phyloP scores from a whole-genome alignment of 2,329 filamentous ascomycete species.

The Ceratocystis huliohia region DNA sequence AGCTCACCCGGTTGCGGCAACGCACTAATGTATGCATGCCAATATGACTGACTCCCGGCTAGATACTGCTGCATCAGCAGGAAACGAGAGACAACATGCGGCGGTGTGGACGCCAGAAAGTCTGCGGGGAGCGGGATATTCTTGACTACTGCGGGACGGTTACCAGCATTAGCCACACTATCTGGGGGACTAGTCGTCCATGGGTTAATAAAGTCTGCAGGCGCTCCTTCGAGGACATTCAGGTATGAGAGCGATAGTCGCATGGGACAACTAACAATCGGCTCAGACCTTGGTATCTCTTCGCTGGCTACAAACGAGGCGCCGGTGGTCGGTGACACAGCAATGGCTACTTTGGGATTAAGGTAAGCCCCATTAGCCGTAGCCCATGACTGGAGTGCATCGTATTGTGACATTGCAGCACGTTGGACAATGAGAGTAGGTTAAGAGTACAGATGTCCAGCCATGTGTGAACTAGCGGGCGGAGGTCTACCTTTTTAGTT shows the following conservation, averaged over 20 bases:
- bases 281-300: conserved; percentile 28
- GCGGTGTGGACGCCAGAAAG: conserved; percentile 39
- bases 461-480: not conserved
- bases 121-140: conserved; percentile 32
- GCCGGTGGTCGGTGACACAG: conserved; percentile 38
- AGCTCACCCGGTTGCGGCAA: conserved; percentile 49
- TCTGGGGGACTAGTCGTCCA: not conserved
- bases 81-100: conserved; percentile 52
- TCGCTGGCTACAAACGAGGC: conserved; percentile 42
- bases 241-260: conserved; percentile 45
- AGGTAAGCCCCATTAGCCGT: conserved; percentile 34
- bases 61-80: conserved; percentile 58
- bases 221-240: conserved; percentile 34
- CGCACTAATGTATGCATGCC: conserved; percentile 54
- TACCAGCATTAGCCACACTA: not conserved
- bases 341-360: conserved; percentile 41
- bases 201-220: conserved; percentile 22
- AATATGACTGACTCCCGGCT: conserved; percentile 44
- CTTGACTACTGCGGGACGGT: conserved; percentile 11
- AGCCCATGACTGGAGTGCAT: conserved; percentile 38
- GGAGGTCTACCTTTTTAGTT: too few relatives aligned
- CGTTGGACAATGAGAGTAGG: not conserved
- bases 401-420: not conserved
- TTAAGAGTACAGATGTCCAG: not conserved
- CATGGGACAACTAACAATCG: conserved; percentile 42